Evolutionary conservation across 345 rosid genomes (phyloP).

Genomic region (Populus deltoides): DNA sequence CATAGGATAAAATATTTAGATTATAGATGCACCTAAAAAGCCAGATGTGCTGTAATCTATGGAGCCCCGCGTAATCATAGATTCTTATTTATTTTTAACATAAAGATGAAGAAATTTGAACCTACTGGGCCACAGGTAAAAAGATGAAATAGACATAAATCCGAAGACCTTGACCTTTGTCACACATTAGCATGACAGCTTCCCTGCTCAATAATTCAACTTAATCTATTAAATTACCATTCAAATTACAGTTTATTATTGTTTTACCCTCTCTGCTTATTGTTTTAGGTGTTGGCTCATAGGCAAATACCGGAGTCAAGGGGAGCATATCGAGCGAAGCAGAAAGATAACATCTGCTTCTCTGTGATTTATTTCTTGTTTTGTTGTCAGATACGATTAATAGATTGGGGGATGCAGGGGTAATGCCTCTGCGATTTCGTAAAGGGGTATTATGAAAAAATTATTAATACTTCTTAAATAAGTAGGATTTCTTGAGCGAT

Average conservation of each 20-base stretch:
- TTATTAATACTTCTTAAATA: too few relatives aligned
- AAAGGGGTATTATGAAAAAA: too few relatives aligned
- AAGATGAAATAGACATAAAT: slow-evolving; percentile 11
- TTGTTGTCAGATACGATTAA: too few relatives aligned
- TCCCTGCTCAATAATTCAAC: slow-evolving; percentile 6
- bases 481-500: too few relatives aligned
- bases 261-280: too few relatives aligned
- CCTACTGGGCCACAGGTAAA: background rate
- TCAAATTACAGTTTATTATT: background rate
- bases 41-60: background rate
- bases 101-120: slow-evolving; percentile 12
- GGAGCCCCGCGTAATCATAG: slow-evolving; percentile 8
- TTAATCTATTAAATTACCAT: background rate
- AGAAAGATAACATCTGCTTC: too few relatives aligned
- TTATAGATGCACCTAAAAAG: background rate
- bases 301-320: too few relatives aligned
- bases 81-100: background rate
- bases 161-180: slow-evolving; percentile 13
- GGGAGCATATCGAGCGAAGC: too few relatives aligned
- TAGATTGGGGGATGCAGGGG: too few relatives aligned
- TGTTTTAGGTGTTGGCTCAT: too few relatives aligned
- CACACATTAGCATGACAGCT: background rate
- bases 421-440: too few relatives aligned
- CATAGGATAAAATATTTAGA: background rate
- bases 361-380: too few relatives aligned